Conservation (phyloP, 2,329 filamentous ascomycete genomes). For the Xenosphaeropsis pyriputrescens region DNA sequence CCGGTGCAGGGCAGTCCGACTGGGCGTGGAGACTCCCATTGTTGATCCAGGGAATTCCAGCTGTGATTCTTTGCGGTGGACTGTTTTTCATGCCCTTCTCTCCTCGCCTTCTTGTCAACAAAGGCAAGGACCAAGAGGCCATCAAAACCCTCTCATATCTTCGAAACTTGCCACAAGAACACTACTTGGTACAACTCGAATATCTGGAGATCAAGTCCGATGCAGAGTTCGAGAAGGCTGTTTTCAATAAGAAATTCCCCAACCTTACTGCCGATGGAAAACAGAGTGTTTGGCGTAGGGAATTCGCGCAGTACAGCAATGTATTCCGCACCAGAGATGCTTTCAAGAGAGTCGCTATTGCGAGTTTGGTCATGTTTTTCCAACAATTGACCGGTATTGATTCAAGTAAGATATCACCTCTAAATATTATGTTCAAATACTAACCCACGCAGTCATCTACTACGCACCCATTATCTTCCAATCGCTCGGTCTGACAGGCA, state of each 20-base stretch:
- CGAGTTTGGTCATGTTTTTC: slow-evolving; percentile 29
- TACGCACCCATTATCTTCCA: slow-evolving; percentile 31
- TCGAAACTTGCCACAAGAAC: slow-evolving; percentile 8
- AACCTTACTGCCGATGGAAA: slow-evolving; percentile 24
- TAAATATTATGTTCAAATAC: too few relatives aligned
- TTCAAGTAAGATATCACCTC: slow-evolving; percentile 4
- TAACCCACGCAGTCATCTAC: slow-evolving; percentile 21
- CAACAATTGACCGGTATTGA: slow-evolving; percentile 24
- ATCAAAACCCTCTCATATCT: slow-evolving; percentile 10
- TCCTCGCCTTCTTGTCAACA: slow-evolving; percentile 16
- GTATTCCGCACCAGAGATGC: slow-evolving; percentile 31
- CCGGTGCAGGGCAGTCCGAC: slow-evolving; percentile 25
- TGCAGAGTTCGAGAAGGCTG: slow-evolving; percentile 21
- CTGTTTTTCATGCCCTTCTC: slow-evolving; percentile 8
- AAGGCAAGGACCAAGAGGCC: slow-evolving; percentile 16
- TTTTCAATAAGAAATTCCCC: slow-evolving; percentile 27
- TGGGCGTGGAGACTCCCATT: slow-evolving; percentile 21
- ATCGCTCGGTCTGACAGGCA: slow-evolving; percentile 21
- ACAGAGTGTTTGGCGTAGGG: slow-evolving; percentile 24
- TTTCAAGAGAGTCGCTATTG: slow-evolving; percentile 27
- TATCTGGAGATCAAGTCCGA: slow-evolving; percentile 16
- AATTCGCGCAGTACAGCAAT: slow-evolving; percentile 34
- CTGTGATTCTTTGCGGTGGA: slow-evolving; percentile 5
- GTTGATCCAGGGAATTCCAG: slow-evolving; percentile 9
- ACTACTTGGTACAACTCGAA: slow-evolving; percentile 12